phyloP scores from a whole-genome alignment of 2,329 filamentous ascomycete genomes.

The Zasmidium angulare region DNA sequence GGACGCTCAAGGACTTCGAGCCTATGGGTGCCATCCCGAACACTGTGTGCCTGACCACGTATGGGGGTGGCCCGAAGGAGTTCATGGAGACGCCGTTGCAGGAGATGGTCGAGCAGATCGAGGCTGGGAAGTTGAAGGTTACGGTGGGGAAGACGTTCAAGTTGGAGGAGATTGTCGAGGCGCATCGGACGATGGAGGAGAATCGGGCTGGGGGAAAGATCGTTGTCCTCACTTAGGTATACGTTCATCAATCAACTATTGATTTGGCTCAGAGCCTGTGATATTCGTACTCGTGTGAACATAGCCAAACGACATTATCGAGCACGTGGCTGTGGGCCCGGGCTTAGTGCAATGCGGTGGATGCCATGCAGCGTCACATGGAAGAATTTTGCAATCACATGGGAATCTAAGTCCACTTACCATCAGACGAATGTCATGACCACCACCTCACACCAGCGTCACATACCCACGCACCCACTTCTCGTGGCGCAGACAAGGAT shows the following conservation, averaged over 20 bases:
- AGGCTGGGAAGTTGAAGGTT: constrained; percentile 41
- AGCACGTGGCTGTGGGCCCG: too few relatives aligned
- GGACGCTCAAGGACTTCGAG: constrained; percentile 40
- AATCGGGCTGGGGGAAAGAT: constrained; percentile 48
- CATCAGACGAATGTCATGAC: too few relatives aligned
- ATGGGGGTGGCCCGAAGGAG: constrained; percentile 40
- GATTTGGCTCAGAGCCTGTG: too few relatives aligned
- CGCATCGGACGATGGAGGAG: constrained; percentile 47
- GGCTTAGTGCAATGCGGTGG: too few relatives aligned
- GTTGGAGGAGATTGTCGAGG: constrained; percentile 48
- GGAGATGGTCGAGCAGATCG: constrained; percentile 40
- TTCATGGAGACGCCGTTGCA: constrained; percentile 45
- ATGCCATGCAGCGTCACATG: too few relatives aligned
- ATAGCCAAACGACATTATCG: too few relatives aligned
- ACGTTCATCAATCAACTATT: too few relatives aligned
- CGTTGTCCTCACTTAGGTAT: constrained; percentile 37
- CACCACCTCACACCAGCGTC: too few relatives aligned
- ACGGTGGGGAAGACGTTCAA: constrained; percentile 44
- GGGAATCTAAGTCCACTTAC: too few relatives aligned
- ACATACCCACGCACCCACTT: neutral
- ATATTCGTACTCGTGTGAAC: too few relatives aligned
- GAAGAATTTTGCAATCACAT: too few relatives aligned
- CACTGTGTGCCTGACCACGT: constrained; percentile 43
- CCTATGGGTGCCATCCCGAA: constrained; percentile 47
- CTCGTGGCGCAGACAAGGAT: neutral